Percentiles rank a stretch among this genome's conserved stretches.
Conservation (phyloP, 1,284 basidiomycete species). For the Papiliotrema flavescens region DNA sequence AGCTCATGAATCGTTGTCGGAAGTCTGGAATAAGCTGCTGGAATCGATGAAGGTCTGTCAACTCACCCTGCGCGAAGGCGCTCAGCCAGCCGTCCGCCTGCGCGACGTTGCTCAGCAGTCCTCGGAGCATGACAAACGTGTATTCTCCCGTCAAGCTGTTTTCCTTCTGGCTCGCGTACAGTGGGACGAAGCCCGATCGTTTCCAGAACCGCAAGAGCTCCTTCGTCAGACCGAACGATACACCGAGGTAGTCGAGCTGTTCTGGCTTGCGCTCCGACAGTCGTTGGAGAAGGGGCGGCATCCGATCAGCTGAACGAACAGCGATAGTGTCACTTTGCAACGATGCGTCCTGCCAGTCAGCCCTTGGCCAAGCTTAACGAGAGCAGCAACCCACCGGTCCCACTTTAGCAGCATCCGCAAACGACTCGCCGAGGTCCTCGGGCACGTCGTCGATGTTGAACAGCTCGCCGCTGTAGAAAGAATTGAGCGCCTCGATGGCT, state of each 20-base stretch:
- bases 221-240: slow-evolving; percentile 91
- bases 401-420: slow-evolving; percentile 61
- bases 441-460: slow-evolving; percentile 77
- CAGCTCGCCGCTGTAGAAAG: slow-evolving; percentile 89
- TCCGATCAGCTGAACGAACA: slow-evolving; percentile 68
- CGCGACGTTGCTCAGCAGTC: slow-evolving; percentile 57
- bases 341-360: slow-evolving; percentile 37
- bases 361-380: background rate
- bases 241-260: slow-evolving; percentile 88
- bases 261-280: slow-evolving; percentile 89
- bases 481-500: slow-evolving; percentile 78
- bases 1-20: slow-evolving; percentile 78
- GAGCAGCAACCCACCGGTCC: slow-evolving; percentile 54
- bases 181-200: slow-evolving; percentile 79
- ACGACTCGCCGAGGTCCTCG: slow-evolving; percentile 53
- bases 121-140: slow-evolving; percentile 89
- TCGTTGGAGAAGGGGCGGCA: slow-evolving; percentile 91
- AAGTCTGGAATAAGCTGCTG: slow-evolving; percentile 63
- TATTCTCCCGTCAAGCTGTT: slow-evolving; percentile 97
- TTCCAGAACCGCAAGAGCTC: slow-evolving; percentile 96
- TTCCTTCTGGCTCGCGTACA: slow-evolving; percentile 89
- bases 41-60: background rate
- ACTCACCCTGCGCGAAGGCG: slow-evolving; percentile 81
- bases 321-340: slow-evolving; percentile 71
- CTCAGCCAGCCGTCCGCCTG: slow-evolving; percentile 69